Conservation (phyloP, 345 rosid species). For the Dipteronia dyeriana region DNA sequence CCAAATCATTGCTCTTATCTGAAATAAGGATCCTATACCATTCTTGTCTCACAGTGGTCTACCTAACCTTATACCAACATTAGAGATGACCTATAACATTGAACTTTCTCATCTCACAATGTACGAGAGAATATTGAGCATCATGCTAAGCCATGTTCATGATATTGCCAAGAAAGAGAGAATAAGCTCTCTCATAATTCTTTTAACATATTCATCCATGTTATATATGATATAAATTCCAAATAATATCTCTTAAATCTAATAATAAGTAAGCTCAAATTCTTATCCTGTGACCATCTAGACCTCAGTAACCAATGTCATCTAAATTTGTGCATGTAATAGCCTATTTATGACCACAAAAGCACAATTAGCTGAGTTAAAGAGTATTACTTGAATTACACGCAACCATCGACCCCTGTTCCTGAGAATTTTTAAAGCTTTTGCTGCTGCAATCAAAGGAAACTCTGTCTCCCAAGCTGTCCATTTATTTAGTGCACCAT, state of each 20-base stretch:
- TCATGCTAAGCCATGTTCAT: not conserved
- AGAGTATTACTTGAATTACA: slow-evolving; percentile 71
- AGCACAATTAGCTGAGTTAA: not conserved
- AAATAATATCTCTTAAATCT: not conserved
- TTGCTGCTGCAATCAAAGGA: slow-evolving; percentile 74
- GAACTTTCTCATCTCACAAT: not conserved
- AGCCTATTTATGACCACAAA: not conserved
- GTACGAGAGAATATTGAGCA: not conserved
- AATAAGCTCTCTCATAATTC: not conserved
- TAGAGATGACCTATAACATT: not conserved
- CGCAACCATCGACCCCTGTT: slow-evolving; percentile 74
- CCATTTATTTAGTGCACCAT: slow-evolving; percentile 85
- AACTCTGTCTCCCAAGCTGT: slow-evolving; percentile 87
- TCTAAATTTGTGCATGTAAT: not conserved
- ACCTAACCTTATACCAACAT: not conserved
- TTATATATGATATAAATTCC: not conserved
- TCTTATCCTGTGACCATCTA: not conserved
- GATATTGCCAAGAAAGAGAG: not conserved
- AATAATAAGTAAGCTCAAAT: not conserved
- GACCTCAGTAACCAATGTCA: not conserved
- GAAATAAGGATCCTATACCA: not conserved
- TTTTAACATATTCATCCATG: not conserved
- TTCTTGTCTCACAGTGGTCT: not conserved
- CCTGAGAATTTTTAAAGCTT: slow-evolving; percentile 64
- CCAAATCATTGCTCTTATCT: not conserved